A percentile compares a stretch with the other conserved stretches of the same genome.
phyloP scores from a whole-genome alignment of 129 eudicot genomes.

The Dittrichia graveolens region DNA sequence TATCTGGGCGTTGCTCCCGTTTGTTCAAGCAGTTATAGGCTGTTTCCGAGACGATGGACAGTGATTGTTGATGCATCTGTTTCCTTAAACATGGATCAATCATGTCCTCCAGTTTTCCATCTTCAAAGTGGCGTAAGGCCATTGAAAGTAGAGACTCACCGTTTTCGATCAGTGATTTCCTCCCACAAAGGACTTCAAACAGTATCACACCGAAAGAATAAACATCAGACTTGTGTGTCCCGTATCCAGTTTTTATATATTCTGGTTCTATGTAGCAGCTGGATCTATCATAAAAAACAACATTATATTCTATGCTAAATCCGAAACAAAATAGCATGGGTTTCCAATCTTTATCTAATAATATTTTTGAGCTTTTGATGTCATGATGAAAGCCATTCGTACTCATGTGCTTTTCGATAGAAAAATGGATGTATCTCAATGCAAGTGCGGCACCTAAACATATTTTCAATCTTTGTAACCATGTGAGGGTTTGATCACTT shows the following conservation, averaged over 20 bases:
- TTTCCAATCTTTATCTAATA: conserved; percentile 5
- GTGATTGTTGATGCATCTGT: neutral
- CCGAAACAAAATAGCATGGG: neutral
- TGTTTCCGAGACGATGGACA: neutral
- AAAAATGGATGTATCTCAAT: neutral
- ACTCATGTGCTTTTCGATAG: neutral
- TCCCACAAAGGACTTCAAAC: neutral
- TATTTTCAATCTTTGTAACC: conserved; percentile 22
- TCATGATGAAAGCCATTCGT: too few relatives aligned
- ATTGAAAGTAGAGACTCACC: neutral
- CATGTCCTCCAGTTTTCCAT: neutral
- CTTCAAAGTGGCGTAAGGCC: neutral
- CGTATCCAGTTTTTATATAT: too few relatives aligned
- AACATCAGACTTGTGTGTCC: neutral
- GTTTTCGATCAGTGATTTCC: neutral
- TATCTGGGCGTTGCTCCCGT: neutral
- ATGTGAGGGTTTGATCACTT: conserved; percentile 21
- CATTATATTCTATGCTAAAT: neutral
- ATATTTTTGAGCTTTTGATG: neutral
- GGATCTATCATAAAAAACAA: too few relatives aligned
- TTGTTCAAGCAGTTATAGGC: neutral
- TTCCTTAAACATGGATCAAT: neutral
- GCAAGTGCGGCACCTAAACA: conserved; percentile 1
- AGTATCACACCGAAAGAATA: neutral
- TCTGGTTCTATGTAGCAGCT: too few relatives aligned